Conservation (phyloP, 345 rosid genomes). For the Linum lewisii region DNA sequence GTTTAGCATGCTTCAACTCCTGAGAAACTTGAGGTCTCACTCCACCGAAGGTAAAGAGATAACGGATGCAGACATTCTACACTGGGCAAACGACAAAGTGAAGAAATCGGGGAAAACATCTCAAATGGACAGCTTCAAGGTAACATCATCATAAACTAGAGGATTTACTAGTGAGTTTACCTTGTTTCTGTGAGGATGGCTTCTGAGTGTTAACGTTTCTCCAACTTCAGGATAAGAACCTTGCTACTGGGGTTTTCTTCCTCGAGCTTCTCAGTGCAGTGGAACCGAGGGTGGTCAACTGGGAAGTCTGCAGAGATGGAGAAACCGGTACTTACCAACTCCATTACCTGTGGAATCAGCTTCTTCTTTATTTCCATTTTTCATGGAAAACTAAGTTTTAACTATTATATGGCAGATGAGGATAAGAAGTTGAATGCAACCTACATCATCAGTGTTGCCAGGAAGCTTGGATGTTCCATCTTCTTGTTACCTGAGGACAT, state of each 20-base stretch:
- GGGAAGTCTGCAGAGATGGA: constrained; percentile 77
- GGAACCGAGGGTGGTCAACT: constrained; percentile 91
- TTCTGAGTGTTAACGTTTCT: constrained; percentile 9
- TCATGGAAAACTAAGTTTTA: constrained; percentile 5
- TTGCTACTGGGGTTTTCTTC: constrained; percentile 73
- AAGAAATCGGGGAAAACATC: constrained; percentile 60
- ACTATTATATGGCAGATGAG: constrained; percentile 52
- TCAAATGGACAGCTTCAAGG: constrained; percentile 90
- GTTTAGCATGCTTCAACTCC: constrained; percentile 89
- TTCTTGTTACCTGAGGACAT: constrained; percentile 97
- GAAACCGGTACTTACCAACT: constrained; percentile 43
- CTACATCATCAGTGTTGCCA: constrained; percentile 89
- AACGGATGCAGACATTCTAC: constrained; percentile 72
- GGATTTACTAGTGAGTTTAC: background rate
- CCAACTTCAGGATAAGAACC: constrained; percentile 62
- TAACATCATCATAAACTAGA: constrained; percentile 17
- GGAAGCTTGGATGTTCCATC: constrained; percentile 96
- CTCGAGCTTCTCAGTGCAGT: constrained; percentile 83
- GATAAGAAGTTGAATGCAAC: constrained; percentile 93
- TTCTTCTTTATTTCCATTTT: background rate
- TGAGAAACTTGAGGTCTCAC: constrained; percentile 78
- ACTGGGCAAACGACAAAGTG: constrained; percentile 87
- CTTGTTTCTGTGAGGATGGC: background rate
- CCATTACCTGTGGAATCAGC: background rate
- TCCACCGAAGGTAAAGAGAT: constrained; percentile 78